These are phyloP conservation scores for Aspergillus sojae DNA, from an alignment of 2,329 filamentous ascomycete genomes.

Conservation along the genomic window DNA sequence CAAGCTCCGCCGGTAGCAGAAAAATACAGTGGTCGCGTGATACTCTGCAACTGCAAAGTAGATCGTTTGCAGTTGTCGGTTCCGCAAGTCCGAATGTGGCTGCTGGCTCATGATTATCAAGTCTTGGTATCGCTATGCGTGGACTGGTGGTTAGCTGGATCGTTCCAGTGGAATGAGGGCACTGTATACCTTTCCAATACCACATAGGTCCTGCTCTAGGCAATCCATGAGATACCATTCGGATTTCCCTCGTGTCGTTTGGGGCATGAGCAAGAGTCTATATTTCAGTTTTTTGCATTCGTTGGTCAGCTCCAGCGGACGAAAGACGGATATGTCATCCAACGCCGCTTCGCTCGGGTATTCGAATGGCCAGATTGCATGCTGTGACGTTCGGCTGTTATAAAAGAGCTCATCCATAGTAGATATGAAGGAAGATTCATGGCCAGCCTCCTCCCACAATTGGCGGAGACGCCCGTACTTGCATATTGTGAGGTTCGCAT, in stretches of 20 bases:
- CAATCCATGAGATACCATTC: background rate
- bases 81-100: background rate
- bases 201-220: background rate
- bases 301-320: background rate
- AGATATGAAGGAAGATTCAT: background rate
- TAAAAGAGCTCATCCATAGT: background rate
- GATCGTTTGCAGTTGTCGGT: background rate
- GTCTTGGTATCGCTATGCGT: background rate
- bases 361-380: background rate
- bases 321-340: background rate
- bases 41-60: background rate
- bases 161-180: background rate
- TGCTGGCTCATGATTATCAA: background rate
- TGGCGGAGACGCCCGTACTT: background rate
- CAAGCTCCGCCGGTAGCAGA: background rate
- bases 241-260: background rate
- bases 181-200: background rate
- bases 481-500: background rate
- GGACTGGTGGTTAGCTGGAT: background rate
- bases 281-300: background rate
- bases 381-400: background rate
- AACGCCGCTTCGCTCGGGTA: background rate
- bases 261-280: background rate
- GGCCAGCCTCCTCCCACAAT: background rate
- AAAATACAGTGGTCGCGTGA: background rate